Conservation (phyloP, 192 early-diverging fungal genomes). For the Mortierella claussenii region DNA sequence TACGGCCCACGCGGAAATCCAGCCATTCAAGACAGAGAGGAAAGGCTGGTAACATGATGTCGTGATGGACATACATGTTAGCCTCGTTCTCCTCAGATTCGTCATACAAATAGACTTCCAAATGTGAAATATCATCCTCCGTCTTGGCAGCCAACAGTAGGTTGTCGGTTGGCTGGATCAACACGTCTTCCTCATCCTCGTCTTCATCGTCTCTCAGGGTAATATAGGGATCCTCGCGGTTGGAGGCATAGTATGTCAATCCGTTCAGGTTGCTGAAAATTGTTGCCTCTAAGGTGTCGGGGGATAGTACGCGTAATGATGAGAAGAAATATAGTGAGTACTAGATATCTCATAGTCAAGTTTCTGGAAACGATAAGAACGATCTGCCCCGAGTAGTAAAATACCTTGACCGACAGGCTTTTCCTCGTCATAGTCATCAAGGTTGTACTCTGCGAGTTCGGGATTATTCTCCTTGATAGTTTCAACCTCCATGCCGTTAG, state of each 20-base stretch:
- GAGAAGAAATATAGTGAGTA: too few relatives aligned
- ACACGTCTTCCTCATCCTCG: slow-evolving; percentile 86
- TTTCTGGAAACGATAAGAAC: too few relatives aligned
- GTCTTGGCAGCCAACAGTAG: slow-evolving; percentile 93
- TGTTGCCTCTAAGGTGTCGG: slow-evolving; percentile 66
- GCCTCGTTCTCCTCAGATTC: slow-evolving; percentile 76
- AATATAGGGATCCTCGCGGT: slow-evolving; percentile 90
- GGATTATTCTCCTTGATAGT: slow-evolving; percentile 57
- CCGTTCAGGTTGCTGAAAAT: slow-evolving; percentile 90
- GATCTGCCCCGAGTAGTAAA: too few relatives aligned
- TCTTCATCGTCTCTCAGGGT: slow-evolving; percentile 74
- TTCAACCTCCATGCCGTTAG: slow-evolving; percentile 45
- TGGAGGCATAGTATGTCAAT: slow-evolving; percentile 84
- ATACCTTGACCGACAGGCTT: slow-evolving; percentile 59
- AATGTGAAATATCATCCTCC: slow-evolving; percentile 95
- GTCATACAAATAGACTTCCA: slow-evolving; percentile 96
- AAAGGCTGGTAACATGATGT: slow-evolving; percentile 96
- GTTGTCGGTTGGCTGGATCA: slow-evolving; percentile 83
- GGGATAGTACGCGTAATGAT: background rate
- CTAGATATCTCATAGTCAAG: too few relatives aligned
- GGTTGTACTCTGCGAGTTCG: slow-evolving; percentile 86
- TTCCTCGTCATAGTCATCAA: slow-evolving; percentile 95
- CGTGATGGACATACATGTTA: slow-evolving; percentile 98
- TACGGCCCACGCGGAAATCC: slow-evolving; percentile 85
- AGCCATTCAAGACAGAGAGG: slow-evolving; percentile 97